These are phyloP conservation scores for Hortiboletus campestris DNA, from an alignment of 768 basidiomycete species.

Conservation along the genomic window DNA sequence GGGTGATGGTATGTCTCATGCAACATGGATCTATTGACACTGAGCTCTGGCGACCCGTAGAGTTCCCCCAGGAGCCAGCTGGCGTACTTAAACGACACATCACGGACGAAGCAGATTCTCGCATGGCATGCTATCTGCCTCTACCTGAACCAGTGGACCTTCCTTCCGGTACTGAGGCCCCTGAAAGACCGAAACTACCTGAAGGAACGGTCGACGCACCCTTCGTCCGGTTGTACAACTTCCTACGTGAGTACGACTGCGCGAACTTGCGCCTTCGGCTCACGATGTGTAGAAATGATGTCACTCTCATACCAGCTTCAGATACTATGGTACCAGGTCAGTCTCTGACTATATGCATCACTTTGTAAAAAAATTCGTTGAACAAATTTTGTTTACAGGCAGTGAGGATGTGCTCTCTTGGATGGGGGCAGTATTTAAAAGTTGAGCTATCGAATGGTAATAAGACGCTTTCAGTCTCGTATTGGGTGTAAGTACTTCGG, in stretches of 20 bases:
- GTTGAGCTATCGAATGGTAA: slow-evolving; percentile 69
- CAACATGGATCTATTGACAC: neutral
- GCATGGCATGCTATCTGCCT: slow-evolving; percentile 62
- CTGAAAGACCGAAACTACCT: slow-evolving; percentile 49
- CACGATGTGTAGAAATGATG: slow-evolving; percentile 67
- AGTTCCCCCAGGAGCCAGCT: slow-evolving; percentile 69
- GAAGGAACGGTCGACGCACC: slow-evolving; percentile 74
- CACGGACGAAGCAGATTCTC: slow-evolving; percentile 68
- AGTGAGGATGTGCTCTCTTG: slow-evolving; percentile 72
- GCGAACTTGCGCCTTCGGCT: neutral
- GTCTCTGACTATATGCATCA: neutral
- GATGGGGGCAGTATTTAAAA: slow-evolving; percentile 78
- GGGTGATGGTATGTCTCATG: slow-evolving; percentile 52
- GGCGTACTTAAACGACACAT: slow-evolving; percentile 65
- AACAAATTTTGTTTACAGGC: slow-evolving; percentile 41
- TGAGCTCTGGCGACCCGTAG: slow-evolving; percentile 33
- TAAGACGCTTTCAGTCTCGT: slow-evolving; percentile 69
- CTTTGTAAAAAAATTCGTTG: neutral
- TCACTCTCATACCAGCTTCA: slow-evolving; percentile 91
- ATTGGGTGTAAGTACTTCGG: slow-evolving; percentile 72
- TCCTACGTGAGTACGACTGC: slow-evolving; percentile 65
- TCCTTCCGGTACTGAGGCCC: slow-evolving; percentile 40
- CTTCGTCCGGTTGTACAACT: slow-evolving; percentile 81
- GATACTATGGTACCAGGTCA: slow-evolving; percentile 77
- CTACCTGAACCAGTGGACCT: slow-evolving; percentile 41